Conservation (phyloP, 2,329 filamentous ascomycete genomes). For the Gremmenia infestans region DNA sequence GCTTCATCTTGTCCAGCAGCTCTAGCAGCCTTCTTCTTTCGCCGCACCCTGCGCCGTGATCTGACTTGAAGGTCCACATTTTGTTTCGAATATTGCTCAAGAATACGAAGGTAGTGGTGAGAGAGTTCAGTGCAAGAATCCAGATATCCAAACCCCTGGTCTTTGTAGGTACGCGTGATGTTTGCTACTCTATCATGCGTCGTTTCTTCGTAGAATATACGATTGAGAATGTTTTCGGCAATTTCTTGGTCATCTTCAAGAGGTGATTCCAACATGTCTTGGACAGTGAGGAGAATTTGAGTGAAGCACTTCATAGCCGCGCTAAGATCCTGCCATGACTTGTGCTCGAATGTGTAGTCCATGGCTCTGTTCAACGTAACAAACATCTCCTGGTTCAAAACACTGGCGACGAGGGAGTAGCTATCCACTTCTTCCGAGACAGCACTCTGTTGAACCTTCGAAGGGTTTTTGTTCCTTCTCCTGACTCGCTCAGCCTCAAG, state of each 20-base stretch:
- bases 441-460: conserved; percentile 42
- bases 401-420: conserved; percentile 82
- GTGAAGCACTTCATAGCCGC: conserved; percentile 92
- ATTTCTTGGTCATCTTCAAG: conserved; percentile 96
- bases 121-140: conserved; percentile 87
- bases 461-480: conserved; percentile 53
- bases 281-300: conserved; percentile 85
- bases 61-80: conserved; percentile 92
- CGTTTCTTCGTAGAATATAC: conserved; percentile 96
- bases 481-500: conserved; percentile 77
- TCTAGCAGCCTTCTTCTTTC: conserved; percentile 64
- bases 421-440: conserved; percentile 57
- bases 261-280: conserved; percentile 81
- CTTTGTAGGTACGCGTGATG: conserved; percentile 81
- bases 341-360: conserved; percentile 72
- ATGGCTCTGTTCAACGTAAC: conserved; percentile 81
- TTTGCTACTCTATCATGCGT: conserved; percentile 84
- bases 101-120: conserved; percentile 85
- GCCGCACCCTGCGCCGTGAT: conserved; percentile 67
- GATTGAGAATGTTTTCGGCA: conserved; percentile 91
- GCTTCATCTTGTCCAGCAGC: conserved; percentile 38
- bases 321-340: conserved; percentile 81
- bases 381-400: conserved; percentile 93
- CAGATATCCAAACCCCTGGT: conserved; percentile 89
- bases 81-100: conserved; percentile 91